These are phyloP conservation scores for Anisodus acutangulus DNA, from an alignment of 257 asterid species.

Conservation along the genomic window DNA sequence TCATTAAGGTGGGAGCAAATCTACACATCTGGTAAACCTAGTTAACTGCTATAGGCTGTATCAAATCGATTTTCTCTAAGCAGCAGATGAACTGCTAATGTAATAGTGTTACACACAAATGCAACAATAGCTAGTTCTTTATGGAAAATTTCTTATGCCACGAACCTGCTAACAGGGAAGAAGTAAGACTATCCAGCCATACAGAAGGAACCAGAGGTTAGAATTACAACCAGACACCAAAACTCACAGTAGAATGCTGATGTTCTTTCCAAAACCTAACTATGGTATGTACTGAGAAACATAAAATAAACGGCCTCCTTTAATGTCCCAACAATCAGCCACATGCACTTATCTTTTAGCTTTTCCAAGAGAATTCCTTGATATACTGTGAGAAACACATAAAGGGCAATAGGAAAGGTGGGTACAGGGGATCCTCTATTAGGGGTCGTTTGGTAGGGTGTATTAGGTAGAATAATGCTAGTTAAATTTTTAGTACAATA, in stretches of 20 bases:
- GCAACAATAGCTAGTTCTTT: background rate
- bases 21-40: background rate
- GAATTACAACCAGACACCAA: background rate
- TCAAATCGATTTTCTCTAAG: background rate
- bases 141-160: background rate
- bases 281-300: background rate
- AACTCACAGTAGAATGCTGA: background rate
- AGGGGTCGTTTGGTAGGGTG: no score
- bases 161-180: background rate
- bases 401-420: background rate
- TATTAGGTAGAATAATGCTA: no score
- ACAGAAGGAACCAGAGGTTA: background rate
- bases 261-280: background rate
- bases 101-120: background rate
- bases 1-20: background rate
- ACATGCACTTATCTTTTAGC: background rate
- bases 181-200: background rate
- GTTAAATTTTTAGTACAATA: no score
- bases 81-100: background rate
- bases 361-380: background rate
- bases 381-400: background rate
- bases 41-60: background rate
- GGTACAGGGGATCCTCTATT: background rate
- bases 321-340: background rate
- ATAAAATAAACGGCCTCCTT: background rate